Evolutionary conservation across 495 filamentous ascomycete genomes (phyloP), one percentile per base, ranked within the genome.

Genomic region (Pyronema omphalodes): DNA sequence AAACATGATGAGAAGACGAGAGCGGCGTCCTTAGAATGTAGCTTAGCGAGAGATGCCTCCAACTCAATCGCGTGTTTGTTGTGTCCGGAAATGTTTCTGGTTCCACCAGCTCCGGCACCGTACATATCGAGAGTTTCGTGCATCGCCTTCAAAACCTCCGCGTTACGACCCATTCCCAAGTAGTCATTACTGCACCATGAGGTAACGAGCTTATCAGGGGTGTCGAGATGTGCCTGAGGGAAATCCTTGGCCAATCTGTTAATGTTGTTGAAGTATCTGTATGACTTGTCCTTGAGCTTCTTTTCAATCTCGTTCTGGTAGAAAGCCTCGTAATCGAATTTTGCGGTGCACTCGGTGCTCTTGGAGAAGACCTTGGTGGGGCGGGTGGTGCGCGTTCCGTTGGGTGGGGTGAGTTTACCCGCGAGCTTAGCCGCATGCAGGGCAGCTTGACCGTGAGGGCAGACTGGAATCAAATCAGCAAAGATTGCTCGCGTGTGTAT

Each of bases 181-280:
- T 98, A 98, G 69, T 98, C 91, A 63, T 98, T 98, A 59, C 88
- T 93, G 74, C 91, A 98, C 91, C 93, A 98, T 37, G 96, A 89
- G 3, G 88, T 94, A 51, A 98, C 91, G n/a, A 78, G 77, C 57
- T 94, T 84, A 58, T 93, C 83, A 60, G 76, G 76, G 44, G 72
- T 80, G 11, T 87, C 75, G 71, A 91, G 91, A 67, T 98, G 91
- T 14, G 91, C 91, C 40, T 83, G 84, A 18, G 91, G 91, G 63
- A 98, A 98, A 57, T 96, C 86, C 71, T 93, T 82, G 54, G 93
- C 91, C 55, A 98, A 74, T 18, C 91, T 86, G 66, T 98, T 98
- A 80, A 98, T 98, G 73, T 98, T 98, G 74, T 98, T 98, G 78
- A 98, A 98, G 73, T 98, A 96, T 61, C 91, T 86, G 73, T 98